Base-by-base conservation (phyloP, 1,284 basidiomycete species). In the Farysia itapuensis region DNA sequence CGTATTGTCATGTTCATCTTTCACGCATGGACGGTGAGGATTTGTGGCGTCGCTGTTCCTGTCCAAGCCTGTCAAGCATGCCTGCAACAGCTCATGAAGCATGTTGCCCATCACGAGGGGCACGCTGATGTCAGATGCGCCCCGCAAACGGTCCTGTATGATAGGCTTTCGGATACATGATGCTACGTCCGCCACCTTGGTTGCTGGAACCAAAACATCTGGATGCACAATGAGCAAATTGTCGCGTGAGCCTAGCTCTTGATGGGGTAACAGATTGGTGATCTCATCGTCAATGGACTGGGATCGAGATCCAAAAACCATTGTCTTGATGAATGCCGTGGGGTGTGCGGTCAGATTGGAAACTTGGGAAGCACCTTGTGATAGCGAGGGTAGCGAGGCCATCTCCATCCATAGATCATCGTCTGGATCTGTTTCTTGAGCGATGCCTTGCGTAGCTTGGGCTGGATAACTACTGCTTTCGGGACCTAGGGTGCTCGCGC, bases 211-310 rank as follows among this genome's bases (percentile, higher is more conserved):
- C 4, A 74, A 64, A 11, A 70, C 39, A 32, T 75, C 73, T 2
- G 73, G 73, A 39, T 75, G 73, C 12, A 70, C 43, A 11, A 75
- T 64, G 7, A 75, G 44, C n/a, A 75, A 51, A 22, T 72, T 72
- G 29, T 59, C 50, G 19, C 45, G 58, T n/a, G n/a, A n/a, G n/a
- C n/a, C n/a, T n/a, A n/a, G n/a, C n/a, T n/a, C n/a, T n/a, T n/a
- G n/a, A n/a, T n/a, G n/a, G 14, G 43, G 44, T 12, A 54, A 44
- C 36, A 21, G 11, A 28, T n/a, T 28, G 26, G 9, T 9, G 11
- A n/a, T 11, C n/a, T 28, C 26, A n/a, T 28, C 26, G n/a, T 9
- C 9, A n/a, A 28, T 28, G n/a, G 26, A 28, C 11, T 9, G n/a
- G 26, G 26, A 28, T 11, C 50, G 45, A 7, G 52, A 57, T 9